These are phyloP conservation scores for Rubroshorea leprosula DNA, from an alignment of 345 rosid species.

Conservation along the genomic window DNA sequence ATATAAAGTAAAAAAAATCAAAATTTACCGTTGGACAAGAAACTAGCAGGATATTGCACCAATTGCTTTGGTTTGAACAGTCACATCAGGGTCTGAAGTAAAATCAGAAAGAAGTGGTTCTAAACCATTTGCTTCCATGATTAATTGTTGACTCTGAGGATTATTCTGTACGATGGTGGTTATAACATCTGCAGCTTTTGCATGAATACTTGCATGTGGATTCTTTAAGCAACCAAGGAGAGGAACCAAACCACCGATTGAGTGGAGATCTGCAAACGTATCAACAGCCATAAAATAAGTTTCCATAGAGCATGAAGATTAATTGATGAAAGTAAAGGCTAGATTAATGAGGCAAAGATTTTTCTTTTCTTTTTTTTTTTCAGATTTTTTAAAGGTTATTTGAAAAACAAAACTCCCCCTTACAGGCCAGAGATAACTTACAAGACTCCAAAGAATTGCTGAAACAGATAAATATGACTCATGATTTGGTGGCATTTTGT, in stretches of 20 bases:
- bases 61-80: constrained; percentile 68
- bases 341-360: too few species aligned
- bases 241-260: constrained; percentile 89
- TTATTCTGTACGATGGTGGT: constrained; percentile 90
- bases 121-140: constrained; percentile 93
- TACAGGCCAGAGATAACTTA: too few species aligned
- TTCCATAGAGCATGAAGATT: too few species aligned
- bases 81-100: constrained; percentile 53
- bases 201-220: constrained; percentile 64
- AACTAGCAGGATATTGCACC: constrained; percentile 90
- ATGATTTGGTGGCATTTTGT: too few species aligned
- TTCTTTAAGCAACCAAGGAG: constrained; percentile 71
- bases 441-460: too few species aligned
- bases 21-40: constrained; percentile 1
- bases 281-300: not conserved
- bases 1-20: constrained; percentile 1
- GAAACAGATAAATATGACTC: too few species aligned
- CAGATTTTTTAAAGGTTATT: too few species aligned
- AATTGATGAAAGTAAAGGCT: too few species aligned
- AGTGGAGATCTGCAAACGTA: constrained; percentile 60
- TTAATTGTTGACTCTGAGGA: constrained; percentile 80
- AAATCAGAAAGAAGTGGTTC: constrained; percentile 71
- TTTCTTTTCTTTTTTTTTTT: too few species aligned
- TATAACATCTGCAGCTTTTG: constrained; percentile 84
- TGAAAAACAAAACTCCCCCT: too few species aligned